These are phyloP conservation scores for Bisporella sp. DNA, from an alignment of 2,329 filamentous ascomycete species.

Conservation along the genomic window DNA sequence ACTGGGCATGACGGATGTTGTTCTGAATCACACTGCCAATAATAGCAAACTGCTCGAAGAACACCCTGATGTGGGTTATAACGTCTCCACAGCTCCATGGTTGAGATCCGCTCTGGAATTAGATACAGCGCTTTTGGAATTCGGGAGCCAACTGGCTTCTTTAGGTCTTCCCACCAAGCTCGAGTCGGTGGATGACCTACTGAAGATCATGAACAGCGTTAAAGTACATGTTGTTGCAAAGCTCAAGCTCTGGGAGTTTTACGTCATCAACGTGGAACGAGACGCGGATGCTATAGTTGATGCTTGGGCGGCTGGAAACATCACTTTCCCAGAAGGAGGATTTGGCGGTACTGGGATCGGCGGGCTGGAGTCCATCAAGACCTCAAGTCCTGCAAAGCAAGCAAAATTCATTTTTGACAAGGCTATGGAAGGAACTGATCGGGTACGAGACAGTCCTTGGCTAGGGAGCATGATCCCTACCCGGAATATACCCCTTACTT, in stretches of 20 bases:
- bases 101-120: slow-evolving; percentile 67
- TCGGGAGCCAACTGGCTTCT: slow-evolving; percentile 52
- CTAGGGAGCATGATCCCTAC: too few relatives aligned
- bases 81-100: slow-evolving; percentile 81
- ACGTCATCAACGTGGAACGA: slow-evolving; percentile 71
- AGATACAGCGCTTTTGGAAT: slow-evolving; percentile 65
- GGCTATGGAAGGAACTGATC: slow-evolving; percentile 63
- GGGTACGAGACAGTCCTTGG: slow-evolving; percentile 36
- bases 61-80: slow-evolving; percentile 94
- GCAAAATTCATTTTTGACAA: slow-evolving; percentile 51
- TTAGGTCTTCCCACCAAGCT: slow-evolving; percentile 72
- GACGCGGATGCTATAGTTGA: slow-evolving; percentile 63
- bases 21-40: slow-evolving; percentile 95
- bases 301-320: slow-evolving; percentile 60
- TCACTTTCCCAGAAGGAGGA: slow-evolving; percentile 45
- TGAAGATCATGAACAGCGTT: slow-evolving; percentile 75
- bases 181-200: slow-evolving; percentile 62
- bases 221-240: slow-evolving; percentile 73
- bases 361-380: slow-evolving; percentile 44
- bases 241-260: slow-evolving; percentile 89
- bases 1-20: slow-evolving; percentile 87
- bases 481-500: too few relatives aligned
- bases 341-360: slow-evolving; percentile 40
- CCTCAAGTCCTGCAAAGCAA: slow-evolving; percentile 50
- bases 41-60: slow-evolving; percentile 92